These are phyloP conservation scores for Globisporangium canariense DNA, from an alignment of 352 stramenopile genomes.

Conservation along the genomic window DNA sequence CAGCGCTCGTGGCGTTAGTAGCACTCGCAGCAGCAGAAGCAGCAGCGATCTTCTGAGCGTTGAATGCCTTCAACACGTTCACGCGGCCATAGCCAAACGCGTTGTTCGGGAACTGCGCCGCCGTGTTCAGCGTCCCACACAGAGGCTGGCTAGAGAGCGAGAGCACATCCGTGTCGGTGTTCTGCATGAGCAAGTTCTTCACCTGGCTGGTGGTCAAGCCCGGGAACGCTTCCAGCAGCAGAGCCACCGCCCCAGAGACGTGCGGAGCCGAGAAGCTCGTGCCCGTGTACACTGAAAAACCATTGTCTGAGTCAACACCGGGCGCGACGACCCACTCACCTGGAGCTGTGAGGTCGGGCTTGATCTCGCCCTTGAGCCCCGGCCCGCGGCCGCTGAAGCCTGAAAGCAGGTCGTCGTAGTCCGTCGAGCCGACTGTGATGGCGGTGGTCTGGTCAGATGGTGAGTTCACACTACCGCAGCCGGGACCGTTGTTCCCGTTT, in stretches of 20 bases:
- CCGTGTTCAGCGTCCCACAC: constrained; percentile 4
- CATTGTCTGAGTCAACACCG: constrained; percentile 6
- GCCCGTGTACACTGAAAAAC: constrained; percentile 21
- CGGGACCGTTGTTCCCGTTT: constrained; percentile 41
- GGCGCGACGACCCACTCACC: constrained; percentile 30
- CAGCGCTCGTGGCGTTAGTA: constrained; percentile 2
- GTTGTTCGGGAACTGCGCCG: constrained; percentile 47
- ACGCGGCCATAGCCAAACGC: constrained; percentile 48
- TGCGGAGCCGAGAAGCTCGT: constrained; percentile 43
- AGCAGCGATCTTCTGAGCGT: constrained; percentile 13
- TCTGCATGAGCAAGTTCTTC: constrained; percentile 24
- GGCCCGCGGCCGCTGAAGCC: constrained; percentile 35
- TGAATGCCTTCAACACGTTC: constrained; percentile 35
- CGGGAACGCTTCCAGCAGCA: constrained; percentile 37
- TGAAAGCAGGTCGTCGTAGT: constrained; percentile 28
- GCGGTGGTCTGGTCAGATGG: constrained; percentile 31
- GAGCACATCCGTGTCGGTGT: constrained; percentile 12
- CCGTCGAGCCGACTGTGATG: constrained; percentile 51
- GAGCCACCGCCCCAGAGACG: constrained; percentile 30
- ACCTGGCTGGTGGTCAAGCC: constrained; percentile 21
- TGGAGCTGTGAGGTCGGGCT: constrained; percentile 38
- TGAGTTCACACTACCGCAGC: constrained; percentile 34
- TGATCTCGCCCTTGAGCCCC: constrained; percentile 33
- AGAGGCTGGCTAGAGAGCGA: constrained; percentile 11
- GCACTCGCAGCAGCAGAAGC: not conserved